Evolutionary conservation across 2,329 filamentous ascomycete species (phyloP).

Genomic region (Diaporthe vexans): DNA sequence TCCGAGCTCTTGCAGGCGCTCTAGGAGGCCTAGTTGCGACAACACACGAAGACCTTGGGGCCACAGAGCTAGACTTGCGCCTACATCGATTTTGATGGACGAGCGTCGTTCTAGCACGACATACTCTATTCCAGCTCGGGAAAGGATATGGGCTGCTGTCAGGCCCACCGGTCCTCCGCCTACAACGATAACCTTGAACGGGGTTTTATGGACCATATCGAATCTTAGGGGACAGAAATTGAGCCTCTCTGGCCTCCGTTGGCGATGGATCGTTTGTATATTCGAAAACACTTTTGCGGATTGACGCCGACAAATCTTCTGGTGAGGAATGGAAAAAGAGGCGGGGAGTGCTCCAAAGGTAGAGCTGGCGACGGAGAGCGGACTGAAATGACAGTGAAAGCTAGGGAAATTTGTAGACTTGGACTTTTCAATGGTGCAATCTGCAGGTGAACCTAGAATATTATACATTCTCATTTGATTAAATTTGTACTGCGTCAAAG

Average conservation of each 20-base stretch:
- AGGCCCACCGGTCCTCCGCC: slow-evolving; percentile 51
- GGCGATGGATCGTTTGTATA: no score
- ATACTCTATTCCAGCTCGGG: slow-evolving; percentile 54
- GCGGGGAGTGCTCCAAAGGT: not conserved
- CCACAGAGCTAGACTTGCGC: slow-evolving; percentile 51
- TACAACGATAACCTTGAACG: slow-evolving; percentile 47
- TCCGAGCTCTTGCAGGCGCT: slow-evolving; percentile 45
- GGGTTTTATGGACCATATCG: no score
- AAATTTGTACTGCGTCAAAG: not conserved
- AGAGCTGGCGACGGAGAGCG: not conserved
- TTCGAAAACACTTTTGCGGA: no score
- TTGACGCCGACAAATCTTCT: no score
- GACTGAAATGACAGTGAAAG: not conserved
- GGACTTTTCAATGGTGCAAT: no score
- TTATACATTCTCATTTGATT: not conserved
- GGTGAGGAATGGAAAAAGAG: no score
- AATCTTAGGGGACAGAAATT: no score
- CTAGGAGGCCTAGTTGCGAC: slow-evolving; percentile 51
- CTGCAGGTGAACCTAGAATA: not conserved
- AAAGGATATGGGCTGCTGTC: slow-evolving; percentile 48
- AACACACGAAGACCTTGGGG: slow-evolving; percentile 49
- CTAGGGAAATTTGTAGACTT: no score
- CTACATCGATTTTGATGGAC: slow-evolving; percentile 48
- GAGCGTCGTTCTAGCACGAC: slow-evolving; percentile 53
- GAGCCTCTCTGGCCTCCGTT: no score